Conservation (phyloP, 1,284 basidiomycete species). For the Xanthoconium separans region DNA sequence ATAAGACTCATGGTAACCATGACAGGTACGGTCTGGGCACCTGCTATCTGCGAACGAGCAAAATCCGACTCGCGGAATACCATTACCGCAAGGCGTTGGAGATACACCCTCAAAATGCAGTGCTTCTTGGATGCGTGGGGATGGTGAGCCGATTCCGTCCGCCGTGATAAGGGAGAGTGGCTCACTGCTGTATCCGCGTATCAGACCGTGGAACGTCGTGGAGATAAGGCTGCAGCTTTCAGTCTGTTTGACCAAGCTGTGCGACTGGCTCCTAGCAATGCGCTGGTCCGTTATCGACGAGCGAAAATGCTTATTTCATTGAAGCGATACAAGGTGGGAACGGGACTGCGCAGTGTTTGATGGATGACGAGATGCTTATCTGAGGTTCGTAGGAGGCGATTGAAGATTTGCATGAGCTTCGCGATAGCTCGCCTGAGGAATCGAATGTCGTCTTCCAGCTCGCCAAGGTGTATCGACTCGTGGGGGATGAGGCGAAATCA, state of each 20-base stretch:
- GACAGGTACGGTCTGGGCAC: constrained; percentile 94
- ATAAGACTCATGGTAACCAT: constrained; percentile 22
- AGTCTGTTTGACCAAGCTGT: constrained; percentile 79
- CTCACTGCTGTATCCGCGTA: constrained; percentile 16
- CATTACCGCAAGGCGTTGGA: constrained; percentile 88
- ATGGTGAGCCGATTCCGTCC: constrained; percentile 54
- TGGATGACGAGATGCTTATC: constrained; percentile 29
- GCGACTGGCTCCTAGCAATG: constrained; percentile 74
- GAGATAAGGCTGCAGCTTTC: constrained; percentile 72
- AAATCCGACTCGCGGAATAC: constrained; percentile 87
- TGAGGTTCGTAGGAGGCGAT: constrained; percentile 64
- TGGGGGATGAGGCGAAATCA: constrained; percentile 76
- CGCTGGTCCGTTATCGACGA: constrained; percentile 87
- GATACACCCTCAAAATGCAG: constrained; percentile 90
- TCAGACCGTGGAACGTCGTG: constrained; percentile 81
- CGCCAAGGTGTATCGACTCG: constrained; percentile 83
- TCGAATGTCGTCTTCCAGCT: constrained; percentile 94
- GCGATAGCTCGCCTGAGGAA: constrained; percentile 84
- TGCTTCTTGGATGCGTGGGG: constrained; percentile 86
- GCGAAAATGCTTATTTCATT: constrained; percentile 85
- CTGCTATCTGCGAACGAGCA: constrained; percentile 90
- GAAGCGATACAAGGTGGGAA: constrained; percentile 76
- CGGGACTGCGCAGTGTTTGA: constrained; percentile 6
- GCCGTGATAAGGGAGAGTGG: constrained; percentile 23
- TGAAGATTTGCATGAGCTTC: constrained; percentile 74